phyloP scores from a whole-genome alignment of 2,329 filamentous ascomycete genomes.

The Penicillium sp. region DNA sequence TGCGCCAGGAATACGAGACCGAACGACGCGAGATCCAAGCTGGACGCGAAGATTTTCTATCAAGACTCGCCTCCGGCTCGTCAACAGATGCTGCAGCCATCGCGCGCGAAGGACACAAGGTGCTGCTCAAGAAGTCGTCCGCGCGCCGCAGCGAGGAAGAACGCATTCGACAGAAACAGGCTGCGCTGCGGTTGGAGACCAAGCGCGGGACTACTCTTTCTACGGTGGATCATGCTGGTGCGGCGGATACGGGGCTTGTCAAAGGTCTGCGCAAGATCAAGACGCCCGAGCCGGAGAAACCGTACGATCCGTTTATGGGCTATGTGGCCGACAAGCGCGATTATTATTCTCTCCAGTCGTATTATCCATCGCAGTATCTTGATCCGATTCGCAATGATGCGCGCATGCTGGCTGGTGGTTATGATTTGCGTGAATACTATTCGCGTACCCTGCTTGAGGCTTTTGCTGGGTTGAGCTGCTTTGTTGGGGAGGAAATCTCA shows the following conservation, averaged over 20 bases:
- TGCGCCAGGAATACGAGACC: conserved; percentile 66
- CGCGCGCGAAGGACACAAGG: conserved; percentile 53
- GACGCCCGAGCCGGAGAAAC: conserved; percentile 63
- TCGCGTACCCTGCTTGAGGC: conserved; percentile 79
- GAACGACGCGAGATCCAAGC: conserved; percentile 64
- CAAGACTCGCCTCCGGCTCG: conserved; percentile 63
- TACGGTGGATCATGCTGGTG: conserved; percentile 27
- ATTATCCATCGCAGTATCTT: conserved; percentile 74
- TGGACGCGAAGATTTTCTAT: conserved; percentile 66
- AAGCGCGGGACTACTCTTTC: conserved; percentile 25
- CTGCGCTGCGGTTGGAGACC: conserved; percentile 37
- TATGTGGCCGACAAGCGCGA: conserved; percentile 60
- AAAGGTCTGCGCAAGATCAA: conserved; percentile 71
- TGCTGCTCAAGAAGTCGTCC: conserved; percentile 71
- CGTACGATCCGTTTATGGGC: conserved; percentile 87
- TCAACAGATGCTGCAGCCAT: conserved; percentile 58
- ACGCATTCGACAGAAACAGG: conserved; percentile 47
- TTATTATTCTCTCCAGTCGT: conserved; percentile 66
- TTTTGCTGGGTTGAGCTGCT: conserved; percentile 84
- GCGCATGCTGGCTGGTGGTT: conserved; percentile 73
- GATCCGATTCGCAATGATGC: conserved; percentile 64
- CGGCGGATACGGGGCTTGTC: conserved; percentile 54
- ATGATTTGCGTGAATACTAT: conserved; percentile 78
- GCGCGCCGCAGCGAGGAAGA: conserved; percentile 56
- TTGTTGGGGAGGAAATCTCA: conserved; percentile 70